Evolutionary conservation across 2,329 filamentous ascomycete genomes (phyloP).

Genomic region (Trichoderma pleuroti): DNA sequence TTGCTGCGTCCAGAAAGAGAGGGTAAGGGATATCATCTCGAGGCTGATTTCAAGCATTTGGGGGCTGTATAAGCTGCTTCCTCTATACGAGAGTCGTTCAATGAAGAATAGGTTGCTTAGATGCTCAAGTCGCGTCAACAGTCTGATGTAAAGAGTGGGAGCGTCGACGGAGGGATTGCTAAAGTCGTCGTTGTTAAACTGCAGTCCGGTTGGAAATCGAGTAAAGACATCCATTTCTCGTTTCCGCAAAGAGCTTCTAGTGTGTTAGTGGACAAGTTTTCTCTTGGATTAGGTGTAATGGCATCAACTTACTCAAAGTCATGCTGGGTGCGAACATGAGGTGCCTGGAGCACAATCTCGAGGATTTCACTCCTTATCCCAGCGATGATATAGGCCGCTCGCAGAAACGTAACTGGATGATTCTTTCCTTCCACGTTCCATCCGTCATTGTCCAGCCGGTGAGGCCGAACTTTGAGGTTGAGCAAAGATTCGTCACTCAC

Average conservation of each 20-base stretch:
- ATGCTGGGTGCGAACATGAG: background rate
- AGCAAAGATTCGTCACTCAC: conserved; percentile 9
- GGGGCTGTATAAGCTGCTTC: conserved; percentile 33
- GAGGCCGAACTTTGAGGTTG: background rate
- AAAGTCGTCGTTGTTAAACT: conserved; percentile 37
- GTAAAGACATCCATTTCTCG: conserved; percentile 2
- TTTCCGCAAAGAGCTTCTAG: background rate
- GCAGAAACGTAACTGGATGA: background rate
- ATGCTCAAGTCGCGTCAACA: conserved; percentile 47
- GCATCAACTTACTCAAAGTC: conserved; percentile 1
- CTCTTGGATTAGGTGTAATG: too few species aligned
- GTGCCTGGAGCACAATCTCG: conserved; percentile 13
- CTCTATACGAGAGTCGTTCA: conserved; percentile 52
- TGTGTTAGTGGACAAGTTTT: background rate
- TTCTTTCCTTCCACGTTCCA: conserved; percentile 15
- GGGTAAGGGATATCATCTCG: conserved; percentile 43
- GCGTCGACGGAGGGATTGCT: conserved; percentile 42
- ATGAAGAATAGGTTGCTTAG: conserved; percentile 56
- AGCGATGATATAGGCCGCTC: conserved; percentile 1
- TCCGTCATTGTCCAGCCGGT: conserved; percentile 9
- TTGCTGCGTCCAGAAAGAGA: conserved; percentile 45
- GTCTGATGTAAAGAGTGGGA: conserved; percentile 38
- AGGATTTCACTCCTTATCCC: conserved; percentile 15
- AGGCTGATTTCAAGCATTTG: conserved; percentile 41
- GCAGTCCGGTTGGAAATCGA: conserved; percentile 7